Conservation (phyloP, 2,329 filamentous ascomycete species). For the Berkeleyomyces rouxiae region DNA sequence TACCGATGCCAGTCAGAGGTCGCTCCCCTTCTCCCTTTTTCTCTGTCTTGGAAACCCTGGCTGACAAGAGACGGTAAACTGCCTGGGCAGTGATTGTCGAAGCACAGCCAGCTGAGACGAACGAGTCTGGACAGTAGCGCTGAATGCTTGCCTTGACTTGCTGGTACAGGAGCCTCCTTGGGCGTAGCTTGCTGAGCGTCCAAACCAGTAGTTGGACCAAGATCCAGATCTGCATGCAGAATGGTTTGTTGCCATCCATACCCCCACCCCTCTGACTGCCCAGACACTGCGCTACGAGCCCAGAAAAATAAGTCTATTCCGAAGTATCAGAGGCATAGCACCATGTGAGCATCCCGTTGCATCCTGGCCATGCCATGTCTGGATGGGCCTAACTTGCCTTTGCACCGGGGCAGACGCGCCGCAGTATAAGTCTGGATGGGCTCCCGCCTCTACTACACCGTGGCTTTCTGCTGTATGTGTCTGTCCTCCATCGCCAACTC, state of each 20-base stretch:
- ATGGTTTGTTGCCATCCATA: background rate
- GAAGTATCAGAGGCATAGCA: background rate
- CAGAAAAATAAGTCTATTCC: background rate
- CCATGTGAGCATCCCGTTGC: background rate
- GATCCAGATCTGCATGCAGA: background rate
- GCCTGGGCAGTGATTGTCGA: too few relatives aligned
- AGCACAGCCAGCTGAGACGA: background rate
- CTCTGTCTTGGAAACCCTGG: too few relatives aligned
- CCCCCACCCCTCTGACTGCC: slow-evolving; percentile 7
- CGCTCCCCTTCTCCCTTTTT: too few relatives aligned
- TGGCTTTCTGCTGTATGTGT: background rate
- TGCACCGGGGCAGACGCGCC: background rate
- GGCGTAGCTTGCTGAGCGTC: background rate
- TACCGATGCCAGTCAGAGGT: too few relatives aligned
- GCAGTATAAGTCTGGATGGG: background rate
- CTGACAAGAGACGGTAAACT: too few relatives aligned
- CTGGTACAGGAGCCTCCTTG: too few relatives aligned
- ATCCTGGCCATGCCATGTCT: background rate
- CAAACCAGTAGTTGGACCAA: background rate
- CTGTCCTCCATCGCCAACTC: too few relatives aligned
- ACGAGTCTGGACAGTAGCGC: background rate
- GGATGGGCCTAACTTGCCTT: background rate
- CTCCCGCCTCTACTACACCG: background rate
- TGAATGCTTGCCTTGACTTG: background rate
- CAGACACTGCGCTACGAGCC: background rate